Evolutionary conservation across 108 stramenopile species (phyloP).

Genomic region (Cyclostephanos tholiformis): DNA sequence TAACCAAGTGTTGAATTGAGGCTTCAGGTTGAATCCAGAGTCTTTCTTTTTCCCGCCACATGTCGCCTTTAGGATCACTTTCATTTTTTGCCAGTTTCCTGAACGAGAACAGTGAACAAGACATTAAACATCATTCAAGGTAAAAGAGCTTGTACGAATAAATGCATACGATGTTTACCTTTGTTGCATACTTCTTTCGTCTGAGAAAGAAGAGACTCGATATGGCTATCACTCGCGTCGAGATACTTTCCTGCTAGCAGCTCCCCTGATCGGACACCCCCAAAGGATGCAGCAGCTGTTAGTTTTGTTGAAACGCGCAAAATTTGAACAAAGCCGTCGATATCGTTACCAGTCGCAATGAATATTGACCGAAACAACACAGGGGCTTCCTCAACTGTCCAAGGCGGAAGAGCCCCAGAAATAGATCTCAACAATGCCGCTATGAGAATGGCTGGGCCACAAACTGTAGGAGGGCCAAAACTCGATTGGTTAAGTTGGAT

Average conservation of each 20-base stretch:
- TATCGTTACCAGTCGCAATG: constrained; percentile 46
- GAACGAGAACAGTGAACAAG: not conserved
- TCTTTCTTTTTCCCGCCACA: constrained; percentile 90
- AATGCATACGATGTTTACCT: constrained; percentile 34
- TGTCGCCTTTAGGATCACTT: constrained; percentile 67
- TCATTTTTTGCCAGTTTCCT: constrained; percentile 70
- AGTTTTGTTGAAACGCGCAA: constrained; percentile 58
- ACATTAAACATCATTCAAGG: not conserved
- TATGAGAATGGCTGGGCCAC: constrained; percentile 63
- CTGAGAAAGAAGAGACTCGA: constrained; percentile 57
- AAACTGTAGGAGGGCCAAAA: constrained; percentile 4
- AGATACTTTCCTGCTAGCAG: constrained; percentile 67
- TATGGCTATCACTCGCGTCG: constrained; percentile 54
- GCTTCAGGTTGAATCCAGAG: constrained; percentile 78
- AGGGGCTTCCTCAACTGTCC: constrained; percentile 81
- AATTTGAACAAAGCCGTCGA: constrained; percentile 48
- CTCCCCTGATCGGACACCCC: constrained; percentile 53
- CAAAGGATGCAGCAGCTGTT: constrained; percentile 21
- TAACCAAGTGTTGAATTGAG: constrained; percentile 74
- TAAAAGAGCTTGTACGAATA: not conserved
- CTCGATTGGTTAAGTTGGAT: constrained; percentile 16
- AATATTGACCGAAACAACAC: constrained; percentile 55
- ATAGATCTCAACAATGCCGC: constrained; percentile 69
- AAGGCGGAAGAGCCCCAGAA: constrained; percentile 78
- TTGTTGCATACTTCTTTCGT: constrained; percentile 48